A percentile compares a stretch with the other conserved stretches of the same genome.
Conservation (phyloP, 2,329 filamentous ascomycete species). For the Sphaceloma murrayae region DNA sequence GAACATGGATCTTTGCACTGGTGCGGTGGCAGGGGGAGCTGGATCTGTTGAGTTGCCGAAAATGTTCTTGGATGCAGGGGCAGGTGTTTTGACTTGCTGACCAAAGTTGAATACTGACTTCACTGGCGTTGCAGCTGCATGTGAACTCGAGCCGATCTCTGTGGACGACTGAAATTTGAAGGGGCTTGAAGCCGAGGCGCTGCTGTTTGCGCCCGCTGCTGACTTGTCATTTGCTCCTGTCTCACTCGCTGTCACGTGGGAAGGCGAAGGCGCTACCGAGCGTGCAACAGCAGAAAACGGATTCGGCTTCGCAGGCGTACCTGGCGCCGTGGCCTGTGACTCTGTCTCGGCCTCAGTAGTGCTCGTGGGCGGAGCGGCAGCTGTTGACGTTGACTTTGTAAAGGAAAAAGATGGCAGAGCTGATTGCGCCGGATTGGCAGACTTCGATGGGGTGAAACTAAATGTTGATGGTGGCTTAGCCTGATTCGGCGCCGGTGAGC, state of each 20-base stretch:
- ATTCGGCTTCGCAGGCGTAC: constrained; percentile 17
- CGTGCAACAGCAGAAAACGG: constrained; percentile 17
- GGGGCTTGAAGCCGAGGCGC: neutral
- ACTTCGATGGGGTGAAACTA: neutral
- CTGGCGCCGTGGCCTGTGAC: no score
- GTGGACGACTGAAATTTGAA: neutral
- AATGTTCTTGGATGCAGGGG: constrained; percentile 3
- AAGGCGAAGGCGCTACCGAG: neutral
- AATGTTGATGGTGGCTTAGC: constrained; percentile 3
- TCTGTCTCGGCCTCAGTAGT: neutral
- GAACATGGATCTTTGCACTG: constrained; percentile 3
- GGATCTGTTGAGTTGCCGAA: constrained; percentile 4
- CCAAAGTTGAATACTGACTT: constrained; percentile 6
- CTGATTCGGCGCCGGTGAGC: neutral
- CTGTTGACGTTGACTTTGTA: neutral
- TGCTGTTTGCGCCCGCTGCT: neutral
- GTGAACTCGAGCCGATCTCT: neutral
- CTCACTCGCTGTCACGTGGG: neutral
- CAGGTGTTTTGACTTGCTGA: constrained; percentile 3
- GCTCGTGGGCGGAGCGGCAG: neutral
- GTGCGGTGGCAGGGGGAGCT: constrained; percentile 11
- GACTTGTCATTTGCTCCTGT: neutral
- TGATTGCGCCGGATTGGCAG: neutral
- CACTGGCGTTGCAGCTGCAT: neutral
- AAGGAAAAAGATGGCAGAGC: constrained; percentile 8